These are phyloP conservation scores for Alternaria sp. DNA, from an alignment of 2,329 filamentous ascomycete genomes.

Conservation along the genomic window DNA sequence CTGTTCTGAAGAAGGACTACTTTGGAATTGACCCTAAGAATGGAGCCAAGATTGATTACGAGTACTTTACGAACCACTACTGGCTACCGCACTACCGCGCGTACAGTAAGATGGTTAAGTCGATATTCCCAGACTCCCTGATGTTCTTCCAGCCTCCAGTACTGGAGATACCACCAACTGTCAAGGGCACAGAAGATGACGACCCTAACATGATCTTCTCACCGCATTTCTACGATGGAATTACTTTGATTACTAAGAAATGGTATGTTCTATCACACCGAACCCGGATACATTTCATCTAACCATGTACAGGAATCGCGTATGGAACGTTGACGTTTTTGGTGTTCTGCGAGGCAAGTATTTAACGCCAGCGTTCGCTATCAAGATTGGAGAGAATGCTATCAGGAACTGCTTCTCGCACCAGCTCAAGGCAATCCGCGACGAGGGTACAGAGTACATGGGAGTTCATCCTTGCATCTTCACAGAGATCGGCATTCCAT, in stretches of 20 bases:
- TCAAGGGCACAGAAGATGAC: conserved; percentile 88
- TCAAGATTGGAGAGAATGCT: conserved; percentile 90
- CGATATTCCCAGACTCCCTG: conserved; percentile 79
- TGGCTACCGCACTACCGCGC: conserved; percentile 86
- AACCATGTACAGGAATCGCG: conserved; percentile 70
- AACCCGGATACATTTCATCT: not conserved
- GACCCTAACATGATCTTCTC: conserved; percentile 91
- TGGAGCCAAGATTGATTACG: conserved; percentile 78
- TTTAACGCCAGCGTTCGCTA: conserved; percentile 84
- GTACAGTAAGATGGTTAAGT: conserved; percentile 77
- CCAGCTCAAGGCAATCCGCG: conserved; percentile 80
- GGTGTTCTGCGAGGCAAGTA: conserved; percentile 91
- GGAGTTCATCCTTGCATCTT: conserved; percentile 89
- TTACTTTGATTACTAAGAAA: conserved; percentile 96
- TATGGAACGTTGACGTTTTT: conserved; percentile 96
- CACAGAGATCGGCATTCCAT: conserved; percentile 96
- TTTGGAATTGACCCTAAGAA: conserved; percentile 81
- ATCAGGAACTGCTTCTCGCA: conserved; percentile 93
- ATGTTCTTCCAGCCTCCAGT: conserved; percentile 92
- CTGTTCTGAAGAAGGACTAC: conserved; percentile 83
- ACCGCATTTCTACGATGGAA: conserved; percentile 95
- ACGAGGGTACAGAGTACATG: conserved; percentile 88
- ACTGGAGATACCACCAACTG: conserved; percentile 85
- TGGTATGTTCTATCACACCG: conserved; percentile 62
- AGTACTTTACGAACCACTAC: conserved; percentile 88